Evolutionary conservation across 177 flowering plant genomes (phyloP), one percentile per base, ranked within the genome.

Genomic region (Vitis hybrid): DNA sequence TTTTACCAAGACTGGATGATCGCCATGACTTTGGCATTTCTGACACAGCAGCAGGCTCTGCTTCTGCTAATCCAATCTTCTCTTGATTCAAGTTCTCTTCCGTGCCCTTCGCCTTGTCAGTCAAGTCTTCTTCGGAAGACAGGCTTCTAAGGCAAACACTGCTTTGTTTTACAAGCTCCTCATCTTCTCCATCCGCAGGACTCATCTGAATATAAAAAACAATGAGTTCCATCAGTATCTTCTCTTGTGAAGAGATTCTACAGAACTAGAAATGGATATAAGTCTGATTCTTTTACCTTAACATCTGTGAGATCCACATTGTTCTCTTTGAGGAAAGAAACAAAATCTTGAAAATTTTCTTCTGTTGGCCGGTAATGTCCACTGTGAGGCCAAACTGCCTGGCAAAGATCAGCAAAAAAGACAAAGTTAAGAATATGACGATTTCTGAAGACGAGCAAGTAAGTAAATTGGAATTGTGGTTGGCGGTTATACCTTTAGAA

Each of bases 371-470:
- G 80, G 70, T 88, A 90, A 74, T 90, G 94, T 2, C 94, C 92
- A 70, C 94, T 90, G 81, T 90, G 91, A 75, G 92, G 94, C 92
- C 94, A 90, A 69, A 90, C 86, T 50, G 88, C 92, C 93, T 89
- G 90, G 74, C 21, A 11, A 71, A 63, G 61, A 70, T 32, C 6
- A 34, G 56, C 11, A 64, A 51, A 66, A 60, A 70, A 13, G 30
- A 56, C 45, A 11, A 0, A 48, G 11, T 21, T 1, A 60, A 45
- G 18, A 3, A 9, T 13, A 57, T 14, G 6, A 45, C 3, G 49
- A 34, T 1, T 11, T 45, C 26, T 7, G 61, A 34, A 67, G 18
- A 11, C 39, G 56, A 30, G 7, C 11, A 15, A 55, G 30, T 12
- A 23, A 69, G 26, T 10, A 52, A 59, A 59, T 21, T 10, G 26